phyloP scores from a whole-genome alignment of 805 yeast genomes.

The Cyberlindnera xishuangbannaensis region DNA sequence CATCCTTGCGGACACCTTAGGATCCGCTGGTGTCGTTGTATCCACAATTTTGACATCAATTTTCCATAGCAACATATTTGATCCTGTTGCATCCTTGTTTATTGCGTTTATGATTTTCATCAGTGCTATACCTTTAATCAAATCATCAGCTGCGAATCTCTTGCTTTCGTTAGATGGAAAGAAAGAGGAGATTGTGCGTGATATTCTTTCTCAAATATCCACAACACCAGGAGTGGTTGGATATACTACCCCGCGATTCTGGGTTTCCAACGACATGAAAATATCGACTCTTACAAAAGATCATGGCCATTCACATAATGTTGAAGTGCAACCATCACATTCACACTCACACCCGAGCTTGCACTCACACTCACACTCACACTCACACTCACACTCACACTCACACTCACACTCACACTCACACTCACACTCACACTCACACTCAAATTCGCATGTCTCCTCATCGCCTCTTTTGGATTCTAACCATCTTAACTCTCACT shows the following conservation, averaged over 20 bases:
- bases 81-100: conserved; percentile 85
- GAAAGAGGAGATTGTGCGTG: conserved; percentile 59
- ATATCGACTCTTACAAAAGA: conserved; percentile 18
- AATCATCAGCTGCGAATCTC: conserved; percentile 71
- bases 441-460: no score
- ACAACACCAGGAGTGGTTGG: conserved; percentile 75
- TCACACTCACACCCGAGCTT: conserved; percentile 1
- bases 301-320: conserved; percentile 24
- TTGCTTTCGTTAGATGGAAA: conserved; percentile 54
- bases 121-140: conserved; percentile 80
- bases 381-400: no score
- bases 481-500: no score
- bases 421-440: no score
- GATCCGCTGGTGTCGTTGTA: conserved; percentile 94
- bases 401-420: no score
- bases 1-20: conserved; percentile 90
- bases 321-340: conserved; percentile 7
- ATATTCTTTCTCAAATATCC: conserved; percentile 60
- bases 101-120: conserved; percentile 75
- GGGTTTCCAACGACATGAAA: conserved; percentile 52
- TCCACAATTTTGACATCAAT: conserved; percentile 74
- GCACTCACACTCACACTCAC: conserved; percentile 5
- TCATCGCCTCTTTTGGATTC: no score
- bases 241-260: conserved; percentile 85
- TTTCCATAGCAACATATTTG: conserved; percentile 69